A percentile compares a stretch with the other conserved stretches of the same genome.
Conservation (phyloP, 2,329 filamentous ascomycete genomes). For the Colletotrichum sp. region DNA sequence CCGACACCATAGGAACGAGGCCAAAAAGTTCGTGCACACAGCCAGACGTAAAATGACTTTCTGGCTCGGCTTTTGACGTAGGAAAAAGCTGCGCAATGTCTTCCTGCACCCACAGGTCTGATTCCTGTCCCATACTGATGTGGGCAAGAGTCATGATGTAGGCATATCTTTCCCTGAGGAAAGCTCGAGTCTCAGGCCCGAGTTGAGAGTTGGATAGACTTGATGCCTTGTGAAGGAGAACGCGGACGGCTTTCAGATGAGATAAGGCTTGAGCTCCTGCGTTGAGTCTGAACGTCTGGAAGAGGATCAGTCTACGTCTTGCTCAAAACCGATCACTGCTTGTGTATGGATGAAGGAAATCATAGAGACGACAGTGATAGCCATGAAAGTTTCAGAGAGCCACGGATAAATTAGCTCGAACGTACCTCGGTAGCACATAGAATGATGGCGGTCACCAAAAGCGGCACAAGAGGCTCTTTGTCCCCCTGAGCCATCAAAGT, state of each 20-base stretch:
- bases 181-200: neutral
- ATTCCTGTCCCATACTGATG: neutral
- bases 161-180: neutral
- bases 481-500: neutral
- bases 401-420: neutral
- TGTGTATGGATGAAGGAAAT: neutral
- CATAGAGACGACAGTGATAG: neutral
- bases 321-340: too few species aligned
- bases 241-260: neutral
- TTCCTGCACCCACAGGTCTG: neutral
- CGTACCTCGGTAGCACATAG: neutral
- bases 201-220: neutral
- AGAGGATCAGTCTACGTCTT: neutral
- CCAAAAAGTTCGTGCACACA: neutral
- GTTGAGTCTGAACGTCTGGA: neutral
- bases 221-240: neutral
- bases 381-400: too few species aligned
- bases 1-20: neutral
- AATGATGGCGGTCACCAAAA: neutral
- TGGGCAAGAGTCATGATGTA: neutral
- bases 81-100: neutral
- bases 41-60: neutral
- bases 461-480: neutral
- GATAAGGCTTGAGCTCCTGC: neutral
- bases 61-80: neutral